Percentiles rank a stretch among this genome's conserved stretches.
phyloP scores from a whole-genome alignment of 139 green algal genomes.

The Mychonastes homosphaera region DNA sequence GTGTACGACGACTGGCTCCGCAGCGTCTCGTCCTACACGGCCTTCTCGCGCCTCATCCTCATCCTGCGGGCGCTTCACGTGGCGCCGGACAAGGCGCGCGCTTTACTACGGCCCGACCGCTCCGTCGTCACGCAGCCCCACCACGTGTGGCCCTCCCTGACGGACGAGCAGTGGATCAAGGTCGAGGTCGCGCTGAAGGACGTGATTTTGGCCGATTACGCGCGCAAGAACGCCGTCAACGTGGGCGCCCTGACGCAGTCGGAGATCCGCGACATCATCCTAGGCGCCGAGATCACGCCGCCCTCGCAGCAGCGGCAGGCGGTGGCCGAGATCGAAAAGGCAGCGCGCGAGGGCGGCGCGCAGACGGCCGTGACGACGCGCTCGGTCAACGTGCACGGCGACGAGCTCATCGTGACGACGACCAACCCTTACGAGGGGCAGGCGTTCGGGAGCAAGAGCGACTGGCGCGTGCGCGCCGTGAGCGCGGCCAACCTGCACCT shows the following conservation, averaged over 20 bases:
- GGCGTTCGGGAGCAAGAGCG: slow-evolving; percentile 89
- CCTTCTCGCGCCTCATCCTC: slow-evolving; percentile 94
- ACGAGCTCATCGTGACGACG: slow-evolving; percentile 95
- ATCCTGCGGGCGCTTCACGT: slow-evolving; percentile 97
- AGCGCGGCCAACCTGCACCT: slow-evolving; percentile 94
- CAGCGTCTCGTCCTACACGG: slow-evolving; percentile 94
- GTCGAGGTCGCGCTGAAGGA: slow-evolving; percentile 93
- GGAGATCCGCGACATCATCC: slow-evolving; percentile 99
- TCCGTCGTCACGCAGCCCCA: slow-evolving; percentile 91
- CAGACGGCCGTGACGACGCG: slow-evolving; percentile 90
- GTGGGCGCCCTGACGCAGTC: slow-evolving; percentile 75
- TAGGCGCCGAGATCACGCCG: slow-evolving; percentile 97
- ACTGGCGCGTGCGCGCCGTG: slow-evolving; percentile 98
- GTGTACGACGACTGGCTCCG: slow-evolving; percentile 99
- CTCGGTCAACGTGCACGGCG: slow-evolving; percentile 93
- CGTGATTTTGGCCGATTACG: slow-evolving; percentile 97
- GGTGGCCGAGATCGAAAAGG: slow-evolving; percentile 99
- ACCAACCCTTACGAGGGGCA: slow-evolving; percentile 94
- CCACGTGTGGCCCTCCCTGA: slow-evolving; percentile 96
- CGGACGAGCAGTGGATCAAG: slow-evolving; percentile 99
- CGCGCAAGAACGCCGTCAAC: slow-evolving; percentile 99
- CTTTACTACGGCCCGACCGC: slow-evolving; percentile 93
- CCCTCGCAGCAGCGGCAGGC: slow-evolving; percentile 92
- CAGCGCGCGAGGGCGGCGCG: slow-evolving; percentile 70
- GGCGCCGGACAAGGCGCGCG: slow-evolving; percentile 97